A percentile compares a stretch with the other conserved stretches of the same genome.
These are phyloP conservation scores for Filobasidium floriforme DNA, from an alignment of 768 basidiomycete genomes.

Conservation along the genomic window DNA sequence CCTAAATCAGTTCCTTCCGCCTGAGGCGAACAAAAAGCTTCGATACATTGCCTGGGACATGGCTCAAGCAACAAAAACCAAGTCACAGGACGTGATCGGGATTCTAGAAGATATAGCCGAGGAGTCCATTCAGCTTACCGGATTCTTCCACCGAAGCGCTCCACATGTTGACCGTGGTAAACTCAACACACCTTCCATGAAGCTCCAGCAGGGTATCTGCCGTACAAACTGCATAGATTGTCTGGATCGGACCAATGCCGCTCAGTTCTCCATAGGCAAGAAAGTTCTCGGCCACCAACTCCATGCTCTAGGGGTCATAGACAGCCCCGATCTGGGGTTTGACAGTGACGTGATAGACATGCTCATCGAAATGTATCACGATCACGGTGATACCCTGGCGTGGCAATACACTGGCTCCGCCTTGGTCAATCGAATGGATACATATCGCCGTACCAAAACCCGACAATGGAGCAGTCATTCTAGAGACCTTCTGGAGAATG, in stretches of 20 bases:
- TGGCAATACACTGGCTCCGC: constrained; percentile 95
- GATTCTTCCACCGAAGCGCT: constrained; percentile 86
- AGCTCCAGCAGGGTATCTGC: constrained; percentile 83
- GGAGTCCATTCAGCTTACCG: constrained; percentile 79
- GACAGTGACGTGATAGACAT: constrained; percentile 94
- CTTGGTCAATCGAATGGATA: constrained; percentile 90
- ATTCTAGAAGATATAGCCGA: constrained; percentile 92
- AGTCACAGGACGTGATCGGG: constrained; percentile 90
- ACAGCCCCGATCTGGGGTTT: constrained; percentile 74
- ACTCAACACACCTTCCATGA: constrained; percentile 42
- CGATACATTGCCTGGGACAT: constrained; percentile 94
- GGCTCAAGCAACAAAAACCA: constrained; percentile 55
- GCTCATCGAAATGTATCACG: constrained; percentile 97
- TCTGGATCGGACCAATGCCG: constrained; percentile 89
- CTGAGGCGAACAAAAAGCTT: constrained; percentile 65
- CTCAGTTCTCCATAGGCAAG: constrained; percentile 94
- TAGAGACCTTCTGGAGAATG: constrained; percentile 80
- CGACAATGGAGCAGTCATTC: constrained; percentile 98
- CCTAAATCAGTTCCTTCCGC: constrained; percentile 87
- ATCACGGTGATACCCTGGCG: constrained; percentile 90
- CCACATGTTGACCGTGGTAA: constrained; percentile 45
- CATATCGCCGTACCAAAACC: constrained; percentile 69
- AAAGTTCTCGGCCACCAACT: constrained; percentile 89
- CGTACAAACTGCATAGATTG: constrained; percentile 97
- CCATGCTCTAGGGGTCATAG: constrained; percentile 83